These are phyloP conservation scores for Penicillium simplicissimum DNA, from an alignment of 495 filamentous ascomycete species.

Conservation along the genomic window DNA sequence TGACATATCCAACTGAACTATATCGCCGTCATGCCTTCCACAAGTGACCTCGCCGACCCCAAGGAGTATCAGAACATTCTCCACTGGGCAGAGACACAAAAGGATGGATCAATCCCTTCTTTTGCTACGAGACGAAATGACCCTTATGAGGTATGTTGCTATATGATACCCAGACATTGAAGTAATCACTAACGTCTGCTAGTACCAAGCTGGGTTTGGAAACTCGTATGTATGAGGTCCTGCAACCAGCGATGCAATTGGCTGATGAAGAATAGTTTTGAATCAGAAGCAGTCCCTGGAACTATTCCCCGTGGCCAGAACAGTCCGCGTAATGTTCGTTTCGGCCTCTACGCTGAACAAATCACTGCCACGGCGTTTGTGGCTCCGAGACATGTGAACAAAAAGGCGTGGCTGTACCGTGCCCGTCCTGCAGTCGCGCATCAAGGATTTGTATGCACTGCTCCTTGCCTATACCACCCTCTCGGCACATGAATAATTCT, in stretches of 20 bases:
- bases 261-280: conserved; percentile 38
- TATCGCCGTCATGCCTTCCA: conserved; percentile 30
- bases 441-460: conserved; percentile 47
- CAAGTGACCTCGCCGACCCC: conserved; percentile 30
- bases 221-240: conserved; percentile 44
- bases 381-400: conserved; percentile 49
- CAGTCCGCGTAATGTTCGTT: conserved; percentile 47
- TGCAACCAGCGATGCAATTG: conserved; percentile 26
- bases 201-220: conserved; percentile 57
- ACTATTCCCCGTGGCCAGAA: conserved; percentile 53
- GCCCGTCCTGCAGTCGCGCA: conserved; percentile 52
- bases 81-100: conserved; percentile 59
- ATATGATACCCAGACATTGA: not conserved
- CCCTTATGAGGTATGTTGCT: conserved; percentile 47
- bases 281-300: conserved; percentile 50
- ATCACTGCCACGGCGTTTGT: conserved; percentile 50
- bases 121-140: conserved; percentile 52
- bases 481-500: conserved; percentile 2
- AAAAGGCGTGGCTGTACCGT: conserved; percentile 52
- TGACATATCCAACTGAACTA: not conserved
- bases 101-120: conserved; percentile 50
- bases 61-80: conserved; percentile 58
- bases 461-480: not conserved
- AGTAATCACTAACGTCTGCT: conserved; percentile 20
- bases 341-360: conserved; percentile 51